Evolutionary conservation across 1,139 yeast species (phyloP).

Genomic region (Debaryomyces subglobosus): DNA sequence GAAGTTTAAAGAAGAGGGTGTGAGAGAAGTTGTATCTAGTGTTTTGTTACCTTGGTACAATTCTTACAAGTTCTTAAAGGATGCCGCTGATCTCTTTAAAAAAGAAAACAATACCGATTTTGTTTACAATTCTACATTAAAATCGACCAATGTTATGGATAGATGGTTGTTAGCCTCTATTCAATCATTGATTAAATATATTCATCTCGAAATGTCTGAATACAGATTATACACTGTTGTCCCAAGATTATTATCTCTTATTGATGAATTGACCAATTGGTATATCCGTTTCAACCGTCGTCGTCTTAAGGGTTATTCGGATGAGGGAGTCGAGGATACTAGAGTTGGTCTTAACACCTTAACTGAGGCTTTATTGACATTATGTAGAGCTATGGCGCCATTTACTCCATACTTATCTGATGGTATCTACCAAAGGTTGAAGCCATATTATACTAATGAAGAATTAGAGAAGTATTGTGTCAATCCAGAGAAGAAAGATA

Average conservation of each 20-base stretch:
- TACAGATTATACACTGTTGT: constrained; percentile 96
- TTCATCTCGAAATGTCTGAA: constrained; percentile 85
- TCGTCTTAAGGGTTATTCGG: constrained; percentile 86
- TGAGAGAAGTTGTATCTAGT: constrained; percentile 93
- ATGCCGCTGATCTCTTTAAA: constrained; percentile 82
- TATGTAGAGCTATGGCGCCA: constrained; percentile 97
- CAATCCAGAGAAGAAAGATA: constrained; percentile 52
- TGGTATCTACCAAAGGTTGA: constrained; percentile 78
- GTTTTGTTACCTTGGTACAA: constrained; percentile 98
- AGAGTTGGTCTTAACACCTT: constrained; percentile 84
- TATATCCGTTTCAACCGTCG: constrained; percentile 97
- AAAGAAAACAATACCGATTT: constrained; percentile 75
- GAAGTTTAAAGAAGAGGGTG: constrained; percentile 98
- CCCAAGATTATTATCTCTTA: constrained; percentile 82
- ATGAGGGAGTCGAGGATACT: constrained; percentile 82
- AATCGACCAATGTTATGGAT: constrained; percentile 91
- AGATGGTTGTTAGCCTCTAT: constrained; percentile 94
- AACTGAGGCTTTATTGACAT: constrained; percentile 84
- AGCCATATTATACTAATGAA: constrained; percentile 58
- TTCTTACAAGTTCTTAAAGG: constrained; percentile 93
- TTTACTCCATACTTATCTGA: constrained; percentile 97
- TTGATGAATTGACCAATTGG: constrained; percentile 98
- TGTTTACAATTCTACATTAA: constrained; percentile 64
- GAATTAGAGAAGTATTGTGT: constrained; percentile 49
- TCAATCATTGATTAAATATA: constrained; percentile 84